Conservation (phyloP, 2,329 filamentous ascomycete species). For the Ascochyta pisi region DNA sequence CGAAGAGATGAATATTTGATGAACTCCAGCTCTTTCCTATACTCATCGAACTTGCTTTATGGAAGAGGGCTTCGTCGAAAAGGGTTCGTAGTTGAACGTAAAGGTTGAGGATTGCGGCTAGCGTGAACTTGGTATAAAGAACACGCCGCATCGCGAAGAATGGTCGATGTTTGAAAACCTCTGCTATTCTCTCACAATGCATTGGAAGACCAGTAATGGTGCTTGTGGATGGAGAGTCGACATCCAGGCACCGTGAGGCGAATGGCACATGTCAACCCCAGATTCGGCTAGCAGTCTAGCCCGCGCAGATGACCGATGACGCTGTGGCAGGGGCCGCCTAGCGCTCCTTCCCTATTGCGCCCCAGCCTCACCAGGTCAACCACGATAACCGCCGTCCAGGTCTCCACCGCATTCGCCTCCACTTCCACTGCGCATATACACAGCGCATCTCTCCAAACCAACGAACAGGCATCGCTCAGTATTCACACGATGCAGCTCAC, state of each 20-base stretch:
- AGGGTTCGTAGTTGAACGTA: too few species aligned
- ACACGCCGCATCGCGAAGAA: too few species aligned
- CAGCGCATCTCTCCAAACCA: neutral
- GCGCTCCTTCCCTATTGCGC: constrained; percentile 1
- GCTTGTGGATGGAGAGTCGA: neutral
- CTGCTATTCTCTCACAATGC: too few species aligned
- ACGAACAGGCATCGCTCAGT: neutral
- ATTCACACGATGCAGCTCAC: constrained; percentile 43
- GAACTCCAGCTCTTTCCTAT: too few species aligned
- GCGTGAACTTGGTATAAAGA: too few species aligned
- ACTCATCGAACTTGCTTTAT: too few species aligned
- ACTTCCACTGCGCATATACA: neutral
- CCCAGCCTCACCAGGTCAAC: constrained; percentile 15
- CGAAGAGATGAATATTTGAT: too few species aligned
- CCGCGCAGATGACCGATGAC: constrained; percentile 17
- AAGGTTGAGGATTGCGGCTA: too few species aligned
- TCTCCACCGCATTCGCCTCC: constrained; percentile 6
- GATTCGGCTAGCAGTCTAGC: constrained; percentile 14
- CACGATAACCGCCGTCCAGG: constrained; percentile 12
- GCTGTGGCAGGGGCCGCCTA: constrained; percentile 5
- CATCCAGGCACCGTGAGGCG: neutral
- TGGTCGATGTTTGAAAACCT: too few species aligned
- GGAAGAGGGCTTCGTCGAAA: too few species aligned
- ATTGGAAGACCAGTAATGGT: too few species aligned
- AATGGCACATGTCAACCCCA: constrained; percentile 10